Evolutionary conservation across 2,329 filamentous ascomycete genomes (phyloP).

Genomic region (Colletotrichum melonis): DNA sequence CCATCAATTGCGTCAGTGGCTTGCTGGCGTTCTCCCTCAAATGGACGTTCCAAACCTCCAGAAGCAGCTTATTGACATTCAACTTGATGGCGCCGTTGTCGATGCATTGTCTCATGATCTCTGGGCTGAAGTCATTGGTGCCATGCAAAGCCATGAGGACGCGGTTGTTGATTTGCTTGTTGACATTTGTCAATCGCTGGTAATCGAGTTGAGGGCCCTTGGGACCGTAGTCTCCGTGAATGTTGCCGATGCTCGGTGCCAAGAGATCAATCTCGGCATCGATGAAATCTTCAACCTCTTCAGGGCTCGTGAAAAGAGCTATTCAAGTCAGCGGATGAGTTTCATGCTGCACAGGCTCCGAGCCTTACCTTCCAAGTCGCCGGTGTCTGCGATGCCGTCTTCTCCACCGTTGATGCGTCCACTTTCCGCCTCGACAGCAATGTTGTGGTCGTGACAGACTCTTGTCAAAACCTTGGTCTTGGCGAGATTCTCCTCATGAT

Average conservation of each 20-base stretch:
- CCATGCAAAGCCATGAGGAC: slow-evolving; percentile 39
- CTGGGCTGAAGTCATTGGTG: slow-evolving; percentile 38
- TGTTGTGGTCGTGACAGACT: slow-evolving; percentile 72
- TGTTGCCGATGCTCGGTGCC: slow-evolving; percentile 81
- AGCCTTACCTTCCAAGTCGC: slow-evolving; percentile 53
- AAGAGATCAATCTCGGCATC: slow-evolving; percentile 79
- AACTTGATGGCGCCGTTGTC: slow-evolving; percentile 35
- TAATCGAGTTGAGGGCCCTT: slow-evolving; percentile 73
- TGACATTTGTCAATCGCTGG: slow-evolving; percentile 57
- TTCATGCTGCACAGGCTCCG: not conserved
- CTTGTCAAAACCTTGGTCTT: slow-evolving; percentile 69
- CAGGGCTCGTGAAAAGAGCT: slow-evolving; percentile 68
- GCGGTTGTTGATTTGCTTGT: slow-evolving; percentile 35
- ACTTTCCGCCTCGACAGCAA: slow-evolving; percentile 75
- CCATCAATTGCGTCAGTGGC: slow-evolving; percentile 40
- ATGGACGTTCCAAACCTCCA: slow-evolving; percentile 20
- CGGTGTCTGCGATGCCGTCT: slow-evolving; percentile 75
- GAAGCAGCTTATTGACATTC: slow-evolving; percentile 36
- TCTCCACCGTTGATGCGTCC: slow-evolving; percentile 73
- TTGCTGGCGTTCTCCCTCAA: slow-evolving; percentile 36
- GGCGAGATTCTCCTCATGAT: slow-evolving; percentile 75
- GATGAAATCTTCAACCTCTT: slow-evolving; percentile 78
- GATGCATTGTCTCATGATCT: slow-evolving; percentile 36
- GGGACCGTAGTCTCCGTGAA: slow-evolving; percentile 79
- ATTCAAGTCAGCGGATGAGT: not conserved